These are phyloP conservation scores for Wolfiporia cocos DNA, from an alignment of 1,284 basidiomycete species.

Conservation along the genomic window DNA sequence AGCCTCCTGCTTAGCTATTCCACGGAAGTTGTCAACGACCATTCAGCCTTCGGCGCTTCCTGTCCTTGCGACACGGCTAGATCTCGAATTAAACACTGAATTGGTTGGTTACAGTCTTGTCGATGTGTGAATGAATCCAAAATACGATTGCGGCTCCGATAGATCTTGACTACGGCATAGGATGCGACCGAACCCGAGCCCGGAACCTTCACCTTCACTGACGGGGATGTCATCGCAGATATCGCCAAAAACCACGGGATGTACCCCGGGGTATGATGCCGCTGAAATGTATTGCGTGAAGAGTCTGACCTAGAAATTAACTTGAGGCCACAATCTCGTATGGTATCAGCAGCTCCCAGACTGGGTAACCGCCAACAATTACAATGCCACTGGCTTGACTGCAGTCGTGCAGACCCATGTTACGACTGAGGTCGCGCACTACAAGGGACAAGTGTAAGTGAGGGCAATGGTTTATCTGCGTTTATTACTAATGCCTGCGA, in stretches of 20 bases:
- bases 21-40: too few relatives aligned
- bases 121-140: constrained; percentile 35
- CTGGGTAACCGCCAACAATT: constrained; percentile 42
- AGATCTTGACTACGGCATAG: constrained; percentile 22
- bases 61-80: too few relatives aligned
- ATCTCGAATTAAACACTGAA: too few relatives aligned
- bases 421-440: constrained; percentile 40
- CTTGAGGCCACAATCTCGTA: constrained; percentile 40
- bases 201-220: constrained; percentile 40
- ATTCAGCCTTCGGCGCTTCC: too few relatives aligned
- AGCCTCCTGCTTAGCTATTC: too few relatives aligned
- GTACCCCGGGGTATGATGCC: constrained; percentile 21
- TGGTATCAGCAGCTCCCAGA: constrained; percentile 50
- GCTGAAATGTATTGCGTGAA: background rate
- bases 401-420: constrained; percentile 41
- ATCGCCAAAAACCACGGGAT: constrained; percentile 40
- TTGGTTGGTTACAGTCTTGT: too few relatives aligned
- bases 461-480: background rate
- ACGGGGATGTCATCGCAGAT: constrained; percentile 39
- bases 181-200: constrained; percentile 47
- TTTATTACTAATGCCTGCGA: background rate
- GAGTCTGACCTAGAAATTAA: background rate
- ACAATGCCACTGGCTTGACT: constrained; percentile 35
- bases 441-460: constrained; percentile 43
- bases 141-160: constrained; percentile 14